Evolutionary conservation across 2,329 filamentous ascomycete species (phyloP).

Genomic region (Epichloe baconii): DNA sequence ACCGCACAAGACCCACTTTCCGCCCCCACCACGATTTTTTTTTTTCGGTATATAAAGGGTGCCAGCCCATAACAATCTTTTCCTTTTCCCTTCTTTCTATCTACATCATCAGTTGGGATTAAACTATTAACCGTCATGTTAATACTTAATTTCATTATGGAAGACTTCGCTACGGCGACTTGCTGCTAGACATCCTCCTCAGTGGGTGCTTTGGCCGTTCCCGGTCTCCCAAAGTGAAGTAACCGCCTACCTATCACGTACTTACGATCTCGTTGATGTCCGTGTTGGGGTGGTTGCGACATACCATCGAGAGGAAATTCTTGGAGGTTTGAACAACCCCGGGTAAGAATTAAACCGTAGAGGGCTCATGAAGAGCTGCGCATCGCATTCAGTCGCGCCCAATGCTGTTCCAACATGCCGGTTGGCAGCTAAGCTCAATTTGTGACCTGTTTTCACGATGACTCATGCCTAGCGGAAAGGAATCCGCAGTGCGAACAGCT

Average conservation of each 20-base stretch:
- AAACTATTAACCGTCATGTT: slow-evolving; percentile 38
- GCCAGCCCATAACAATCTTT: slow-evolving; percentile 2
- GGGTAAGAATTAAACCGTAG: background rate
- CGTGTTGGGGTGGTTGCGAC: slow-evolving; percentile 40
- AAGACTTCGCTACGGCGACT: slow-evolving; percentile 39
- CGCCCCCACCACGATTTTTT: slow-evolving; percentile 2
- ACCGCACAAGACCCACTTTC: background rate
- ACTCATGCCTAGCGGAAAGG: too few relatives aligned
- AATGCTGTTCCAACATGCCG: too few relatives aligned
- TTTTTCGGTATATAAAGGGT: slow-evolving; percentile 7
- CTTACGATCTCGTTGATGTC: slow-evolving; percentile 26
- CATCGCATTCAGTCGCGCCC: too few relatives aligned
- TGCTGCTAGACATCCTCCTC: slow-evolving; percentile 36
- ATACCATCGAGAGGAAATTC: slow-evolving; percentile 12
- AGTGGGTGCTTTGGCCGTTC: slow-evolving; percentile 42
- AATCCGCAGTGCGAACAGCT: too few relatives aligned
- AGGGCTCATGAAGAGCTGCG: background rate
- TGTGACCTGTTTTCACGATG: too few relatives aligned
- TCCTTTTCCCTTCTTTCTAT: slow-evolving; percentile 18
- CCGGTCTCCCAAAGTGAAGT: slow-evolving; percentile 37
- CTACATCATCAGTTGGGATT: slow-evolving; percentile 32
- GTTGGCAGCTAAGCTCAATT: too few relatives aligned
- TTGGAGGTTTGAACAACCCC: background rate
- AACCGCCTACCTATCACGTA: slow-evolving; percentile 32
- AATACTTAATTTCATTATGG: slow-evolving; percentile 29